Conservation (phyloP, 2,329 filamentous ascomycete genomes). For the Biscogniauxia marginata region DNA sequence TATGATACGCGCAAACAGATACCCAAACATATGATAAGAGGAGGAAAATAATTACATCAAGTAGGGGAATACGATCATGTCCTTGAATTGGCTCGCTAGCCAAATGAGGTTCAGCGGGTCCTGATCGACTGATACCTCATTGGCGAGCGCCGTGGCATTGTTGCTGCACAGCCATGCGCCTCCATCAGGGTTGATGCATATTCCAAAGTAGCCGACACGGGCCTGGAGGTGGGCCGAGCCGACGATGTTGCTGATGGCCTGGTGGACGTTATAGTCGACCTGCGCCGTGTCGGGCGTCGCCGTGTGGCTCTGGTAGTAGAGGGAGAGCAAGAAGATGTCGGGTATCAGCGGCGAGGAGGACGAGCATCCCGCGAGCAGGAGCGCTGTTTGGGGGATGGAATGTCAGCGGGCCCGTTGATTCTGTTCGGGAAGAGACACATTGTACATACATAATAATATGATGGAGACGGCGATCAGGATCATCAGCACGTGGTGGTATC, state of each 20-base stretch:
- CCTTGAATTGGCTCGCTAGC: conserved; percentile 96
- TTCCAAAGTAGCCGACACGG: conserved; percentile 95
- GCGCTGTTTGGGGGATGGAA: too few species aligned
- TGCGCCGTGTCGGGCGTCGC: conserved; percentile 81
- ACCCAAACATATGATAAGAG: too few species aligned
- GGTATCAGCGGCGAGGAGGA: conserved; percentile 95
- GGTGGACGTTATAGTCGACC: conserved; percentile 83
- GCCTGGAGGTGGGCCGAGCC: conserved; percentile 81
- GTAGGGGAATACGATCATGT: conserved; percentile 97
- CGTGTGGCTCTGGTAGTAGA: conserved; percentile 89
- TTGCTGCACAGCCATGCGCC: conserved; percentile 94
- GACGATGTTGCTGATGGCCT: conserved; percentile 86
- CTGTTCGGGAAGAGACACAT: conserved; percentile 2
- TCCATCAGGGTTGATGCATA: conserved; percentile 89
- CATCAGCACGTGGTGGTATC: conserved; percentile 90
- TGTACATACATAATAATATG: conserved; percentile 84
- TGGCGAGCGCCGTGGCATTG: conserved; percentile 90
- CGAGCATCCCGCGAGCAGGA: conserved; percentile 92
- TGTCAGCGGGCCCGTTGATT: too few species aligned
- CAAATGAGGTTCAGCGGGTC: conserved; percentile 97
- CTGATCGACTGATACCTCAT: conserved; percentile 85
- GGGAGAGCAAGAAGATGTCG: conserved; percentile 94
- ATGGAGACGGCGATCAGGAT: conserved; percentile 91
- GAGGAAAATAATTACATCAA: conserved; percentile 66
- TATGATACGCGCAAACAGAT: too few species aligned